Evolutionary conservation across 495 filamentous ascomycete genomes (phyloP), one percentile per base, ranked within the genome.

Genomic region (Penicillium canescens): DNA sequence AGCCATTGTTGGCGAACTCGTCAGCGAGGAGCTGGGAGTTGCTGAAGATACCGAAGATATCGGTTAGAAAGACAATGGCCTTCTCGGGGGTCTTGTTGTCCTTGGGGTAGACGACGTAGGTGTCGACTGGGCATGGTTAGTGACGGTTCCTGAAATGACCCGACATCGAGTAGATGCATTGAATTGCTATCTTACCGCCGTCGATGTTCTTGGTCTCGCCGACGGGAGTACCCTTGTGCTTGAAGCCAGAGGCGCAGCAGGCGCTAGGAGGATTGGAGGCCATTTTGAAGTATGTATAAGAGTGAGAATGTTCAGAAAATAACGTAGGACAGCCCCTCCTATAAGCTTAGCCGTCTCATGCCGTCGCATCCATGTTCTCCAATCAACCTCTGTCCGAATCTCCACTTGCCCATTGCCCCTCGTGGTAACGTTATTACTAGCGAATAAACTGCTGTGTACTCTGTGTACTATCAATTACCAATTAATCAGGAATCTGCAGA

Each of bases 1-100:
- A 96, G 39, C 91, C 91, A 63, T 89, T 88, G 61, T 82, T 85
- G 52, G 91, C 91, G 55, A 81, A 90, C 66, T 90, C 86, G 74
- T 95, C 91, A 52, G 90, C 90, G 52, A 92, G 76, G 68, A 96
- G 82, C 75, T 92, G 77, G 63, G 82, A 76, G 74, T 95, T 95
- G 67, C 82, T 73, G 78, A 83, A 91, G 68, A 90, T 82, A 54
- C 87, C 81, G 61, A 89, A 79, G 61, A 89, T 79, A 57, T 91
- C 88, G 34, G 83, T 80, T 38, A 90, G 59, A 67, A 75, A 65
- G 52, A 78, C 14, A 47, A 78, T 54, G 38, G 70, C 74, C 58
- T 71, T 76, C 16, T 76, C 71, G 39, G 73, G 59, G 41, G 41
- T 68, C 62, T 72, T 74, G 73, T 48, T 69, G 54, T 65, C 61